These are phyloP conservation scores for Fennellomyces sp. DNA, from an alignment of 371 early-diverging fungal species.

Conservation along the genomic window DNA sequence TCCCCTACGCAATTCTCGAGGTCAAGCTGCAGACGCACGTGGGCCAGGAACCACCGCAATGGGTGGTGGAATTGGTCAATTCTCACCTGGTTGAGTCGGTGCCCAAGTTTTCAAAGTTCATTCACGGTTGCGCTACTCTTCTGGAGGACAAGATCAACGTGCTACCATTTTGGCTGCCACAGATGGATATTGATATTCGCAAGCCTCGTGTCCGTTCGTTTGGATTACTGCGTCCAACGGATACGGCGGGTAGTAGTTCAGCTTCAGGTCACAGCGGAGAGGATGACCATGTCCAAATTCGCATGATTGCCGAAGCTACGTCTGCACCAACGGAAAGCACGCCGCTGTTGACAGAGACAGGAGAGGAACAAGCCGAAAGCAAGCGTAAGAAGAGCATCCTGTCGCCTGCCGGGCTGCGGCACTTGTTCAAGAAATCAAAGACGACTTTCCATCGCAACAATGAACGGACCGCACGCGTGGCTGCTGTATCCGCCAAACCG, in stretches of 20 bases:
- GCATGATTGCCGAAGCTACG: conserved; percentile 25
- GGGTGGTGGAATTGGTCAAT: conserved; percentile 94
- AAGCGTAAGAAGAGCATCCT: conserved; percentile 8
- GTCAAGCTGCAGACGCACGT: conserved; percentile 97
- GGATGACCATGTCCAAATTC: conserved; percentile 36
- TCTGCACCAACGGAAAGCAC: conserved; percentile 16
- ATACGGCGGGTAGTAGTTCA: conserved; percentile 24
- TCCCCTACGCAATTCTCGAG: conserved; percentile 99
- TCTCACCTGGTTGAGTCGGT: conserved; percentile 96
- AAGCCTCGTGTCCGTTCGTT: conserved; percentile 57
- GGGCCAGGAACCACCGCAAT: conserved; percentile 93
- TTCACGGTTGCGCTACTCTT: conserved; percentile 96
- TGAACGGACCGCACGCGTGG: conserved; percentile 2
- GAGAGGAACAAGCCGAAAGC: neutral
- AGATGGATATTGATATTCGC: conserved; percentile 96
- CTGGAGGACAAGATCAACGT: conserved; percentile 87
- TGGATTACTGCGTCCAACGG: conserved; percentile 48
- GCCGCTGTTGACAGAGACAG: conserved; percentile 9
- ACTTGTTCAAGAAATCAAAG: conserved; percentile 27
- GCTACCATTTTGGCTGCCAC: conserved; percentile 98
- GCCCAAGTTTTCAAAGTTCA: conserved; percentile 99
- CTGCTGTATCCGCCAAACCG: conserved; percentile 27
- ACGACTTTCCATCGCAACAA: conserved; percentile 1
- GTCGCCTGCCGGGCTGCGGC: conserved; percentile 26
- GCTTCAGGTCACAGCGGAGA: conserved; percentile 32